These are phyloP conservation scores for Syzygium syzygioides DNA, from an alignment of 441 rosid genomes.

Conservation along the genomic window DNA sequence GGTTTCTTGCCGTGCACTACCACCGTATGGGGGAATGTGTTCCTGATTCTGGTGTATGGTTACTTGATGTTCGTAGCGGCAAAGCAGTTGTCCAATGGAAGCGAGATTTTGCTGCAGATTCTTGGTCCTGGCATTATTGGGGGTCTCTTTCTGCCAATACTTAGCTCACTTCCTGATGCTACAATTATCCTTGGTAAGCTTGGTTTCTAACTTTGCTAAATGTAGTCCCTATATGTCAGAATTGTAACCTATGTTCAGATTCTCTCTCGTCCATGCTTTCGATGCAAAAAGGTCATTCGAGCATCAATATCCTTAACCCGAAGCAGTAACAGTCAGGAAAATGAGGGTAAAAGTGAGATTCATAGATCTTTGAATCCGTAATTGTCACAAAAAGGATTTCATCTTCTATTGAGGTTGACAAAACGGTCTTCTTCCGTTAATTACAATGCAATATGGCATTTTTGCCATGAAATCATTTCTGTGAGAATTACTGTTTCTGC, in stretches of 20 bases:
- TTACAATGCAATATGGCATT: not conserved
- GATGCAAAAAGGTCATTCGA: not conserved
- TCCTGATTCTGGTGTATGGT: conserved; percentile 13
- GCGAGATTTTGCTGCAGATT: conserved; percentile 11
- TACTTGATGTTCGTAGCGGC: conserved; percentile 12
- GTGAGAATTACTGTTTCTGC: not conserved
- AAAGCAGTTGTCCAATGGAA: conserved; percentile 7
- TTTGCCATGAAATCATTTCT: not conserved
- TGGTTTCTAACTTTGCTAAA: not conserved
- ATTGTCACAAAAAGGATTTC: not conserved
- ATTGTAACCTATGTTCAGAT: not conserved
- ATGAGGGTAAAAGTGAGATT: not conserved
- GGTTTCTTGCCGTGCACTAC: conserved; percentile 17
- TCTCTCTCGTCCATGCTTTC: not conserved
- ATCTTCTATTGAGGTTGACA: not conserved
- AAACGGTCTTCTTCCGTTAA: not conserved
- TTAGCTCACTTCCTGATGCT: conserved; percentile 14
- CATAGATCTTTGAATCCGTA: not conserved
- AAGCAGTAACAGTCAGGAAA: not conserved
- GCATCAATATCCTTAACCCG: not conserved
- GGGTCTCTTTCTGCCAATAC: conserved; percentile 16
- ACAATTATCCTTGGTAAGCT: conserved; percentile 10
- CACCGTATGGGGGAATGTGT: conserved; percentile 8
- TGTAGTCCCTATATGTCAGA: not conserved
- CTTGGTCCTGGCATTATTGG: conserved; percentile 18